These are phyloP conservation scores for Gloeopeniophorella convolvens DNA, from an alignment of 768 basidiomycete species.

Conservation along the genomic window DNA sequence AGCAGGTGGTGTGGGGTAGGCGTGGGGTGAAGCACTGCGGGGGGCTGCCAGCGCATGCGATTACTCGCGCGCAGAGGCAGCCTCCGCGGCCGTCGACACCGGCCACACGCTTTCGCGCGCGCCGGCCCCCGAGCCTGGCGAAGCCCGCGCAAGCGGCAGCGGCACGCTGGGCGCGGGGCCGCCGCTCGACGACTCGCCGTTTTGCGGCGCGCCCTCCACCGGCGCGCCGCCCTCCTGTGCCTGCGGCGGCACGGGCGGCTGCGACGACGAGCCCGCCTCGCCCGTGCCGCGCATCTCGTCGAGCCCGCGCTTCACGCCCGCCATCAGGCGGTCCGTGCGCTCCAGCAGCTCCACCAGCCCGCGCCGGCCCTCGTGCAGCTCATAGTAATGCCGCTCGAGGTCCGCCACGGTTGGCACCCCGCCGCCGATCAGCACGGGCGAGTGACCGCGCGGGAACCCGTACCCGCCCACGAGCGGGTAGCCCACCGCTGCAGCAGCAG, in stretches of 20 bases:
- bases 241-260: neutral
- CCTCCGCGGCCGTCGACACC: conserved; percentile 24
- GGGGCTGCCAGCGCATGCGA: conserved; percentile 1
- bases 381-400: conserved; percentile 63
- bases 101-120: conserved; percentile 29
- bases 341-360: conserved; percentile 69
- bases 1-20: neutral
- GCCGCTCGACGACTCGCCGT: conserved; percentile 12
- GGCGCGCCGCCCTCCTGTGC: neutral
- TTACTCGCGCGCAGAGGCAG: conserved; percentile 19
- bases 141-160: conserved; percentile 23
- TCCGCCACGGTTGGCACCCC: conserved; percentile 47
- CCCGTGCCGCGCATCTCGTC: conserved; percentile 58
- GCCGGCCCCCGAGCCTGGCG: conserved; percentile 21
- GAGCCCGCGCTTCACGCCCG: conserved; percentile 62
- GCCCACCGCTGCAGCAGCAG: conserved; percentile 28
- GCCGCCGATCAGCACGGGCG: conserved; percentile 35
- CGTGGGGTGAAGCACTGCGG: neutral
- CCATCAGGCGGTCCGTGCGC: conserved; percentile 68
- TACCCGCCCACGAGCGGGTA: conserved; percentile 28
- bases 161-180: conserved; percentile 22
- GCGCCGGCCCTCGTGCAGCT: conserved; percentile 56
- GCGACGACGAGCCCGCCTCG: conserved; percentile 14
- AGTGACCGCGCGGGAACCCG: conserved; percentile 35
- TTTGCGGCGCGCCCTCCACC: neutral